Evolutionary conservation across 1,284 basidiomycete species (phyloP).

Genomic region (Lentinus polychrous): DNA sequence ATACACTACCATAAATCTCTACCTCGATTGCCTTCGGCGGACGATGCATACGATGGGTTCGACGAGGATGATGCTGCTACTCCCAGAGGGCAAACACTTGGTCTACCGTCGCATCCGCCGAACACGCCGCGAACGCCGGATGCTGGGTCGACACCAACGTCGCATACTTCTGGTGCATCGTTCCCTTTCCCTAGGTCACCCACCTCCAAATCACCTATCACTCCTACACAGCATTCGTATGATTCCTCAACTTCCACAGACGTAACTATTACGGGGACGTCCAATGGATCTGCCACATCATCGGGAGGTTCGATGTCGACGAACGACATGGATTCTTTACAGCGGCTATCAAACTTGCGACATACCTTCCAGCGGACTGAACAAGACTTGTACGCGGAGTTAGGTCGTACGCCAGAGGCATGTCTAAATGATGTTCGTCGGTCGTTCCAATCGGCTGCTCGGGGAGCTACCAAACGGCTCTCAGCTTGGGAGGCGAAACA

Average conservation of each 20-base stretch:
- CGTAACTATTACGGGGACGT: not conserved
- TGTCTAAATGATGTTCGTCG: conserved; percentile 59
- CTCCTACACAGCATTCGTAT: conserved; percentile 1
- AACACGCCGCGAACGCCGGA: conserved; percentile 12
- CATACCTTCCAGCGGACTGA: conserved; percentile 53
- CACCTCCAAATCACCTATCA: conserved; percentile 1
- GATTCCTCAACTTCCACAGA: conserved; percentile 9
- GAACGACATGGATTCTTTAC: conserved; percentile 25
- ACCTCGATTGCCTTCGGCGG: conserved; percentile 49
- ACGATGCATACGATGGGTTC: conserved; percentile 35
- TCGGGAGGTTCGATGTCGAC: conserved; percentile 9
- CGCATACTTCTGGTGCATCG: conserved; percentile 5
- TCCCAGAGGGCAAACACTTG: conserved; percentile 17
- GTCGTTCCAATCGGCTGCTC: conserved; percentile 44
- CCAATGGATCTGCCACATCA: conserved; percentile 11
- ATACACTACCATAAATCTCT: conserved; percentile 35
- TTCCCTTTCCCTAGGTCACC: conserved; percentile 11
- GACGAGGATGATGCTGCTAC: conserved; percentile 21
- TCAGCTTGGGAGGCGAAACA: conserved; percentile 62
- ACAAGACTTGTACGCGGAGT: conserved; percentile 47
- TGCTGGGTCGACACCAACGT: conserved; percentile 10
- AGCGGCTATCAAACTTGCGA: conserved; percentile 43
- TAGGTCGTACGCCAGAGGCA: conserved; percentile 37
- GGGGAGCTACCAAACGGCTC: conserved; percentile 43
- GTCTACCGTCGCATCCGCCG: conserved; percentile 15